Evolutionary conservation across 352 stramenopile genomes (phyloP), one percentile per base, ranked within the genome.

Genomic region (Pythium vanterpoolii): DNA sequence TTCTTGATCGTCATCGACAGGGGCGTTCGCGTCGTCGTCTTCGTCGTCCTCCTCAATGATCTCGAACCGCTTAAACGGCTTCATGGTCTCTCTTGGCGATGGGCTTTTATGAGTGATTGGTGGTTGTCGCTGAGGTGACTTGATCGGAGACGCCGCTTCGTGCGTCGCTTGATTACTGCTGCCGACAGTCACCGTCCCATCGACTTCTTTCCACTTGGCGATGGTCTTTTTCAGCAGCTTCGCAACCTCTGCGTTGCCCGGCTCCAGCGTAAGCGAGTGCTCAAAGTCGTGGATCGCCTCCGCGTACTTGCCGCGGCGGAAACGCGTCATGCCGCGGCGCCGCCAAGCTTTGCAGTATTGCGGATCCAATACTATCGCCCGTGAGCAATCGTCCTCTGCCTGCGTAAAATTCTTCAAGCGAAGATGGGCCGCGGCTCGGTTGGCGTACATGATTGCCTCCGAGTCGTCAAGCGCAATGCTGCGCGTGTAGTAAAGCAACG

Each of bases 401-500:
- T 72, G 48, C 8, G 80, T 80, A 57, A 96, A 95, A 56, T 87
- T 87, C 42, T 96, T 89, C 23, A 89, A 44, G 3, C 84, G 76
- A 18, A 97, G 68, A 48, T 92, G 65, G 13, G 80, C 85, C 31
- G 96, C 73, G 7, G 92, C 92, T 5, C 91, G 75, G 64, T 98
- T 98, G 7, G 89, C 73, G 60, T 95, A 95, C 30, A 96, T 72
- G 39, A 86, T 76, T 0, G 87, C 74, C 44, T 90, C 85, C 11
- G 73, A 69, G 58, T 87, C 76, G 45, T 94, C 70, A 47, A 96
- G 90, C 19, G 86, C 77, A 58, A 97, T 79, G 48, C 83, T 93
- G n/a, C 86, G 74, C 5, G 90, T 95, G 69, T 98, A 98, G 62
- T 85, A 94, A 19, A 89, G 44, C 16, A 94, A 55, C 5, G 93